phyloP scores from a whole-genome alignment of 2,329 filamentous ascomycete species.

The Tolypocladium endophyticum region DNA sequence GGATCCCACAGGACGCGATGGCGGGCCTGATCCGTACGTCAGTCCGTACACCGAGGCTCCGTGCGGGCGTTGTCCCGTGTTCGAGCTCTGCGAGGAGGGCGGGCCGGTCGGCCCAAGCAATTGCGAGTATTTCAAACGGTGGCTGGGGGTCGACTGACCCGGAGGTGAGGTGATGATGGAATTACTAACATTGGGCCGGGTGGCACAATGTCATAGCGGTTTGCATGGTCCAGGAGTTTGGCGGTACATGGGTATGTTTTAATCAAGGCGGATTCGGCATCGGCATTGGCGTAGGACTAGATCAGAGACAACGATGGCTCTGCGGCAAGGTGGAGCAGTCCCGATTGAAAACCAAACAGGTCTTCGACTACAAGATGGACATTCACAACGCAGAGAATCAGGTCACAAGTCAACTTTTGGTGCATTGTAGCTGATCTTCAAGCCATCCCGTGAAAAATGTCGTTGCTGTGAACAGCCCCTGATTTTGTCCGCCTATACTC shows the following conservation, averaged over 20 bases:
- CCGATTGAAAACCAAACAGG: neutral
- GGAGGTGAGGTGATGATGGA: neutral
- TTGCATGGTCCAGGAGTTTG: conserved; percentile 11
- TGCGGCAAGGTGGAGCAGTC: neutral
- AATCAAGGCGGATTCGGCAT: neutral
- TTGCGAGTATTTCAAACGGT: conserved; percentile 84
- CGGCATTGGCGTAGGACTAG: neutral
- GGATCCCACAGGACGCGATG: conserved; percentile 22
- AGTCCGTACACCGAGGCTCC: conserved; percentile 83
- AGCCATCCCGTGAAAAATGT: neutral
- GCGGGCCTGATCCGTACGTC: conserved; percentile 32
- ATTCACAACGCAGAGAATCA: neutral
- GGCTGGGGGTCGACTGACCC: conserved; percentile 51
- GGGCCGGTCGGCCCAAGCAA: conserved; percentile 83
- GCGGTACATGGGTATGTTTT: neutral
- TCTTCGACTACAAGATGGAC: neutral
- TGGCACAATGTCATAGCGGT: neutral
- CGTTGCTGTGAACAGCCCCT: neutral
- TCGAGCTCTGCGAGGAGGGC: conserved; percentile 82
- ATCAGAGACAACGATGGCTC: neutral
- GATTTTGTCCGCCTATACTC: neutral
- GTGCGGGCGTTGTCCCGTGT: conserved; percentile 86
- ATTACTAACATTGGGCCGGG: neutral
- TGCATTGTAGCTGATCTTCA: neutral
- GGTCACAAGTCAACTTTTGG: neutral